Evolutionary conservation across 352 stramenopile genomes (phyloP), one percentile per base, ranked within the genome.

Genomic region (Phytophthora colocasiae): DNA sequence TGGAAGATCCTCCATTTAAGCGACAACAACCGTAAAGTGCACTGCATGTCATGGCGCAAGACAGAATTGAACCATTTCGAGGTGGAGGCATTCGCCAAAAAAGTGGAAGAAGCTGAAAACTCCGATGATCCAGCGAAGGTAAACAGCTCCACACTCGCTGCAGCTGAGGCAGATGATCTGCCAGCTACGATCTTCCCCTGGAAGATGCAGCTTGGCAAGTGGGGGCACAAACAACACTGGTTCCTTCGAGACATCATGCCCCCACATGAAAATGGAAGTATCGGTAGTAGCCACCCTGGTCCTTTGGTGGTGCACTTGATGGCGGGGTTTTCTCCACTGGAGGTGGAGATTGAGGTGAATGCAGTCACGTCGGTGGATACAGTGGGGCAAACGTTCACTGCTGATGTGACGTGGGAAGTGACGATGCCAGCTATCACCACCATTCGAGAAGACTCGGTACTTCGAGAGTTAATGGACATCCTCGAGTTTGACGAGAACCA

Each of bases 161-260:
- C 58, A 24, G 51, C 64, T 8, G 58, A 69, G 41, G 40, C 46
- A 3, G 29, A 62, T 6, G 58, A 73, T 8, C 29, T 72, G 6
- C 59, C 69, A 14, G 54, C 63, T 9, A 72, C 61, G 8, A 15
- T 85, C 2, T 89, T 89, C 39, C 63, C 76, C 11, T 89, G 80
- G 80, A 87, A 84, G 50, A 87, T 89, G 78, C 65, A 84, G 54
- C 62, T 85, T 0, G 80, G 78, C 5, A 69, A 57, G 17, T 89
- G 77, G 75, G 73, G 74, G 4, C 48, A 75, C 53, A 44, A 46
- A n/a, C 66, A 58, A 9, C 80, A 86, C 53, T 89, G 80, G 78
- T 87, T 89, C 41, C 62, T 86, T 34, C 80, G 74, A 26, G 67
- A 81, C 24, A 47, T 85, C 12, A 71, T 78, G 36, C 60, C 69